Percentiles rank a stretch among this genome's conserved stretches.
These are phyloP conservation scores for Aspergillus udagawae DNA, from an alignment of 2,329 filamentous ascomycete species.

Conservation along the genomic window DNA sequence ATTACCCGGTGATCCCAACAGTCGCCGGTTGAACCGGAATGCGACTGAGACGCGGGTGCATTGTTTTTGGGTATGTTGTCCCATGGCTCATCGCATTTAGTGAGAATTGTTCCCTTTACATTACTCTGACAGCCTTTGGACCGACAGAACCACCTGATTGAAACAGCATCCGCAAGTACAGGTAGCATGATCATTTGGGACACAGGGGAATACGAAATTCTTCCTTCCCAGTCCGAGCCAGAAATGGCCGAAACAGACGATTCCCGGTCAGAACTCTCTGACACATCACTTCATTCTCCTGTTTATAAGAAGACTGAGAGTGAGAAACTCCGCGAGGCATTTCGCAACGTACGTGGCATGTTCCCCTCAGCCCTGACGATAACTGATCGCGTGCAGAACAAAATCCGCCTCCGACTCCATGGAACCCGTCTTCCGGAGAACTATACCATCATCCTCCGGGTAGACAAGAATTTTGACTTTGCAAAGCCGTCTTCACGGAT, in stretches of 20 bases:
- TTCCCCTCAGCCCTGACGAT: not conserved
- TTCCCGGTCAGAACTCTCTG: constrained; percentile 20
- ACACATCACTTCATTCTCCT: not conserved
- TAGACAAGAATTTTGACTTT: constrained; percentile 30
- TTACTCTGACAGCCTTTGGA: not conserved
- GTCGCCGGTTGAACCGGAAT: constrained; percentile 52
- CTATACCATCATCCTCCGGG: constrained; percentile 54
- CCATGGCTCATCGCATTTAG: no score
- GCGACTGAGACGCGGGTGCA: constrained; percentile 61
- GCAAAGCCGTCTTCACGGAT: constrained; percentile 8
- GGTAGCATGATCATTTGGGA: constrained; percentile 62
- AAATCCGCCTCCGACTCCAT: constrained; percentile 55
- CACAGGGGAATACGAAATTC: constrained; percentile 55
- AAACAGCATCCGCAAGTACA: constrained; percentile 52
- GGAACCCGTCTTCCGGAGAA: constrained; percentile 51
- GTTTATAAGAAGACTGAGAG: constrained; percentile 26
- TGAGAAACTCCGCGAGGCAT: constrained; percentile 49
- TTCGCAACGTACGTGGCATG: constrained; percentile 37
- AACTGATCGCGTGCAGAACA: constrained; percentile 35
- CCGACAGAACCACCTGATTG: constrained; percentile 57
- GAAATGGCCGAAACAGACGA: constrained; percentile 36
- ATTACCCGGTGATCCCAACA: constrained; percentile 56
- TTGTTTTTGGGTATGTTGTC: constrained; percentile 51
- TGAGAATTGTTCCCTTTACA: not conserved
- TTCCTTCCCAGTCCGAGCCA: constrained; percentile 41